Conservation (phyloP, 2,329 filamentous ascomycete genomes). For the Microcyclosporella mali region DNA sequence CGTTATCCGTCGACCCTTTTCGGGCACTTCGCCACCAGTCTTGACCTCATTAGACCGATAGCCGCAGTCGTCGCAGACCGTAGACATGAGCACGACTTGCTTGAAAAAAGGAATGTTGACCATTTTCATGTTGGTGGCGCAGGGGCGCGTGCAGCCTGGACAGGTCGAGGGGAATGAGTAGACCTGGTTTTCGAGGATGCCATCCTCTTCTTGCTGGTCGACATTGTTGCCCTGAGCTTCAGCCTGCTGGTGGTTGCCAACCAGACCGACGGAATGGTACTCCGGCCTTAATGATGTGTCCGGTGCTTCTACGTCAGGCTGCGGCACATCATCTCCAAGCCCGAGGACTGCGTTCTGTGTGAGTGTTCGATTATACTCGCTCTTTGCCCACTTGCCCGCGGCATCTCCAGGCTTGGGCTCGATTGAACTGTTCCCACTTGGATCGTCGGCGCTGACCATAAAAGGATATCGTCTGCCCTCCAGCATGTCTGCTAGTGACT, state of each 20-base stretch:
- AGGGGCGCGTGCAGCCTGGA: constrained; percentile 80
- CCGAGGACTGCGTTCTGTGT: constrained; percentile 86
- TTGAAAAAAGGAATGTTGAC: constrained; percentile 98
- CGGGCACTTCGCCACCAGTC: constrained; percentile 87
- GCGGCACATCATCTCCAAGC: constrained; percentile 49
- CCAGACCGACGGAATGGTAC: constrained; percentile 44
- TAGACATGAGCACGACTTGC: constrained; percentile 93
- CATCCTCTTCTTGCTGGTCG: constrained; percentile 50
- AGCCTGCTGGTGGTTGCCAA: constrained; percentile 19
- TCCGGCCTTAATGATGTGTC: constrained; percentile 51
- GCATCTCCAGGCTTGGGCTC: constrained; percentile 69
- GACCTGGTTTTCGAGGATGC: constrained; percentile 80
- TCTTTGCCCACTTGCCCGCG: constrained; percentile 83
- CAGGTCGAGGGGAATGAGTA: constrained; percentile 90
- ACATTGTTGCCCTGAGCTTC: constrained; percentile 35
- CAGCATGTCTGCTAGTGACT: constrained; percentile 69
- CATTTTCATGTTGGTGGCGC: constrained; percentile 96
- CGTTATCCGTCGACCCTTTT: constrained; percentile 75
- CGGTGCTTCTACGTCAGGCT: constrained; percentile 44
- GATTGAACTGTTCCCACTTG: constrained; percentile 94
- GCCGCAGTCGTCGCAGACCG: constrained; percentile 83
- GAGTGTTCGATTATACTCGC: constrained; percentile 72
- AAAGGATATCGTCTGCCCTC: constrained; percentile 76
- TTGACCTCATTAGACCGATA: constrained; percentile 94
- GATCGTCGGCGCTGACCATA: constrained; percentile 80